Percentiles rank a stretch among this genome's conserved stretches.
Evolutionary conservation across 202 grass and related monocot genomes (phyloP).

Genomic region (Brachypodium distachyon): DNA sequence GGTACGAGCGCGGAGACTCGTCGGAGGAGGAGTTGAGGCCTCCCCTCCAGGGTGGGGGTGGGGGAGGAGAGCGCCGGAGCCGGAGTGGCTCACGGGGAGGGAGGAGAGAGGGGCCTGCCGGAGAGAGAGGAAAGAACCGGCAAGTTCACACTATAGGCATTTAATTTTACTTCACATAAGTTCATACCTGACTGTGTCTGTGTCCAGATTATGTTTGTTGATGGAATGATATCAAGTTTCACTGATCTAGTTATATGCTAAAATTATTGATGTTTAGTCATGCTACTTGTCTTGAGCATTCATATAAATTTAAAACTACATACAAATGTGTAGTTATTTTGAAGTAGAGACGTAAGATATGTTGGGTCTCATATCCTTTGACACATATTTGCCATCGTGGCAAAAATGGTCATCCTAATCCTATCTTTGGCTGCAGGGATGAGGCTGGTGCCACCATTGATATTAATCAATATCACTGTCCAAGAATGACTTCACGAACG

Average conservation of each 20-base stretch:
- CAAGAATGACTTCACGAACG: not conserved
- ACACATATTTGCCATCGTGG: not conserved
- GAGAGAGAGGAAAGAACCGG: no score
- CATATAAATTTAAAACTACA: not conserved
- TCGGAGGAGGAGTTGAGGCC: no score
- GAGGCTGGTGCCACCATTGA: not conserved
- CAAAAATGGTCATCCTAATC: not conserved
- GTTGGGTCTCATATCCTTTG: not conserved
- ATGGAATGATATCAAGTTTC: no score
- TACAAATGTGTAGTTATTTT: not conserved
- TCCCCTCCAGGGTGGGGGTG: no score
- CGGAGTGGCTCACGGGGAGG: no score
- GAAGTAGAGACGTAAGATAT: not conserved
- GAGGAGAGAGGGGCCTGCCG: no score
- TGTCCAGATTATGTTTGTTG: no score
- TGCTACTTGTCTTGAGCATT: not conserved
- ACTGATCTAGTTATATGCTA: not conserved
- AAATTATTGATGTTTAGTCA: not conserved
- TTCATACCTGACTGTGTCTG: not conserved
- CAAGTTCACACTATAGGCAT: no score
- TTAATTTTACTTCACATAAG: no score
- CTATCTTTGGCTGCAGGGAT: not conserved
- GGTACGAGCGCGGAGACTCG: no score
- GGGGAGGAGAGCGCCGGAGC: no score
- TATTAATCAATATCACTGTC: constrained; percentile 8